Percentiles rank a stretch among this genome's conserved stretches.
phyloP scores from a whole-genome alignment of 768 basidiomycete genomes.

The Pisolithus microcarpus region DNA sequence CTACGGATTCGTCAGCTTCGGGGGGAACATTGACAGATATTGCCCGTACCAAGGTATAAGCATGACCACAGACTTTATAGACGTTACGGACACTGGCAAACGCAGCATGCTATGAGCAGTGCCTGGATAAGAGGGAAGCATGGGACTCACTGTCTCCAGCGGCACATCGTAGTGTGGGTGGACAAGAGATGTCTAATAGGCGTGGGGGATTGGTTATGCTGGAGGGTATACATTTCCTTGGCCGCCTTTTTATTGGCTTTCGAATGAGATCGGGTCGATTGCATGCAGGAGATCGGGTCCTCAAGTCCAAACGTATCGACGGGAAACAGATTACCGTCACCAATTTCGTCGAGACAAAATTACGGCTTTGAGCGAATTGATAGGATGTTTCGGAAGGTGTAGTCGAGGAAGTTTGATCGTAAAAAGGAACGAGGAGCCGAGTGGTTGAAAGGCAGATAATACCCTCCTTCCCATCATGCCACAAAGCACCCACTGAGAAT shows the following conservation, averaged over 20 bases:
- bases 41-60: slow-evolving; percentile 34
- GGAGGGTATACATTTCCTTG: slow-evolving; percentile 7
- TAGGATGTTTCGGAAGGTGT: slow-evolving; percentile 29
- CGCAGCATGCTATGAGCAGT: not conserved
- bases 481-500: not conserved
- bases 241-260: slow-evolving; percentile 22
- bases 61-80: slow-evolving; percentile 44
- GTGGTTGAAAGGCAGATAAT: slow-evolving; percentile 10
- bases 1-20: slow-evolving; percentile 15
- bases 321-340: slow-evolving; percentile 23
- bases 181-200: not conserved
- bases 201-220: not conserved
- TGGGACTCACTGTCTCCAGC: slow-evolving; percentile 44
- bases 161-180: slow-evolving; percentile 37
- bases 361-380: slow-evolving; percentile 29
- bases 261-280: slow-evolving; percentile 22
- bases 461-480: not conserved
- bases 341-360: slow-evolving; percentile 17
- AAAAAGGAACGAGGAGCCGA: slow-evolving; percentile 18
- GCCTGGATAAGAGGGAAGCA: not conserved
- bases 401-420: slow-evolving; percentile 32
- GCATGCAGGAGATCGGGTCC: slow-evolving; percentile 6
- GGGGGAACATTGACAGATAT: not conserved
- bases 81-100: slow-evolving; percentile 37
- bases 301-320: slow-evolving; percentile 1